Base-by-base conservation (phyloP, 176 grass and related monocot species). In the Luzula sylvatica region DNA sequence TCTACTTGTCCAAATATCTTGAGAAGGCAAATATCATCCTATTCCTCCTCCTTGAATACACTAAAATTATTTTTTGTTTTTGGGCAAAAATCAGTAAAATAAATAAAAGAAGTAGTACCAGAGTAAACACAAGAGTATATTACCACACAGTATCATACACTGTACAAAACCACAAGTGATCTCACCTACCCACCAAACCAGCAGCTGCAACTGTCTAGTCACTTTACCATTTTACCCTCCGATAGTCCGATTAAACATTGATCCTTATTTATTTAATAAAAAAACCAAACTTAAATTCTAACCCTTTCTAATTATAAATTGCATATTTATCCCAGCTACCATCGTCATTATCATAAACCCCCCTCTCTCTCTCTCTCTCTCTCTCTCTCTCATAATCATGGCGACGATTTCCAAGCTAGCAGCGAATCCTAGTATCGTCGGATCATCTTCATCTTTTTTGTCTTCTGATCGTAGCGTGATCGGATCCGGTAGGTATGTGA, bases 321-420 rank as follows among this genome's bases (percentile, higher is more conserved):
- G 11, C 12, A 42, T 14, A 42, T 28, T 63, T 23, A 63, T 14
- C 59, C 30, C 60, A 50, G 26, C 60, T 28, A 50, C 58, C 8
- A 29, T 23, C 51, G 14, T 21, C 18, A 35, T 7, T 35, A 4
- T 43, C 21, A 25, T 28, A 46, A 64, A 64, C 29, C 70, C 12
- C 15, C 26, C 11, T 39, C n/a, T 11, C 9, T 23, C 63, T 23
- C 57, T 29, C 39, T 15, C 24, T 44, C 40, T 55, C 48, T 23
- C 8, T 16, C 22, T 30, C 11, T 20, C 23, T 15, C 1, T 39
- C 11, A 8, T n/a, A 15, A 26, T 29, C 45, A 79, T 79, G 75
- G 75, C 75, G 15, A 67, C 75, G n/a, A 72, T 79, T 26, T 79
- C 75, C 5, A 72, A 79, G 54, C 61, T 79, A 39, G 35, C 53